Base-by-base conservation (phyloP, 345 rosid species). In the Balakata baccata region DNA sequence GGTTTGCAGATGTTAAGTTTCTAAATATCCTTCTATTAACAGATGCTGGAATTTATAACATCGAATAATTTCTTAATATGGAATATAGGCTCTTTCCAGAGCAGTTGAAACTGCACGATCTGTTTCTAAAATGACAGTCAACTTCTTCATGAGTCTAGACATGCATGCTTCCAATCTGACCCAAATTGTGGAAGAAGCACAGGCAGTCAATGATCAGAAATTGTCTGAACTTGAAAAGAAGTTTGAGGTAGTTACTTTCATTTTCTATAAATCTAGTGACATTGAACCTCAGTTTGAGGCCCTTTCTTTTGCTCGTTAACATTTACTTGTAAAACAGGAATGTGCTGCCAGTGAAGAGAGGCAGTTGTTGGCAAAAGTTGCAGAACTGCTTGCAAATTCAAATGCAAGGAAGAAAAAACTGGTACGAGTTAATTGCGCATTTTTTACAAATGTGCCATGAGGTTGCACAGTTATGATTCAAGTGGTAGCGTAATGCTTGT, bases 291-390 rank as follows among this genome's bases (percentile, higher is more conserved):
- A 61, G 38, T 75, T 4, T 13, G 3, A 5, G 68, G 46, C 53
- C 63, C 39, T 64, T 23, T 3, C 9, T 14, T 67, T 6, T 67
- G 54, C 56, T 12, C 7, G 47, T 39, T 25, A 22, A 73, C 59
- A 70, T 75, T 50, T 64, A 64, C 49, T 50, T 56, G 65, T 77
- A 39, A 72, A 79, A 75, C 76, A 91, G 96, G 97, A 90, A 77
- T 93, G 95, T 79, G 89, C 96, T 67, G 97, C 92, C 23, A 87
- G 78, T 67, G 99, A 93, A 83, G 99, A 93, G 77, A 87, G 84
- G 60, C 93, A 90, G 81, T 72, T 94, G 85, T 82, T 94, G 57
- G 93, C 86, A 84, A 94, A 92, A 80, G 89, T 94, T 72, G 98
- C 97, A 43, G 97, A 88, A 71, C 87, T 94, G 78, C 89, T 93